Evolutionary conservation across 495 filamentous ascomycete genomes (phyloP).

Genomic region (Hypoxylon lienhwacheense): DNA sequence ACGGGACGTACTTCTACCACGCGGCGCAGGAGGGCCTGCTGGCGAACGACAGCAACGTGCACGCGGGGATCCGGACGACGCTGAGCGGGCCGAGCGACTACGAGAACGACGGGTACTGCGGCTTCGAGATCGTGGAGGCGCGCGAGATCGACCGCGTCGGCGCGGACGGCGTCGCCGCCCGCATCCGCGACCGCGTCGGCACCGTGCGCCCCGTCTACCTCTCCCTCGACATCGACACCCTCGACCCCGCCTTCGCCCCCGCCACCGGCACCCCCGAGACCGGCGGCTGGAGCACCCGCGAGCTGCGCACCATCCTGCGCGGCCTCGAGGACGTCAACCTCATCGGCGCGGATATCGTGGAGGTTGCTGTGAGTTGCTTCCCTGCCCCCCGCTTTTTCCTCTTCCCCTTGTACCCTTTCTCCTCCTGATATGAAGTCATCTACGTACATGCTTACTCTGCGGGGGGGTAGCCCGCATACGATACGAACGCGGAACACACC

Average conservation of each 20-base stretch:
- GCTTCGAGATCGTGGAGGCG: slow-evolving; percentile 69
- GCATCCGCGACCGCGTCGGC: slow-evolving; percentile 64
- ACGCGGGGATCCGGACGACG: slow-evolving; percentile 77
- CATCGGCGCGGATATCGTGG: slow-evolving; percentile 79
- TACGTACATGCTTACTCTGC: not conserved
- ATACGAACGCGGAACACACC: slow-evolving; percentile 83
- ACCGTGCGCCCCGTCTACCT: slow-evolving; percentile 69
- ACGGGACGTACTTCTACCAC: slow-evolving; percentile 86
- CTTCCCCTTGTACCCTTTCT: too few species aligned
- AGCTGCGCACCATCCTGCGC: slow-evolving; percentile 70
- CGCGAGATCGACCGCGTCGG: slow-evolving; percentile 73
- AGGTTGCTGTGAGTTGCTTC: slow-evolving; percentile 60
- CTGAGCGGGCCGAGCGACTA: slow-evolving; percentile 74
- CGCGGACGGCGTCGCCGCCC: slow-evolving; percentile 63
- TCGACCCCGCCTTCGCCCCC: slow-evolving; percentile 71
- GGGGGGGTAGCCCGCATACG: slow-evolving; percentile 76
- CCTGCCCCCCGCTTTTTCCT: too few species aligned
- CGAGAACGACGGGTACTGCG: slow-evolving; percentile 66
- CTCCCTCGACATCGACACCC: slow-evolving; percentile 75
- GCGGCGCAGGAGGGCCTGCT: slow-evolving; percentile 76
- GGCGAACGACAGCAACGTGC: slow-evolving; percentile 66
- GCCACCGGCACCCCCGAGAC: slow-evolving; percentile 77
- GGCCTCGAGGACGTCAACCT: slow-evolving; percentile 72
- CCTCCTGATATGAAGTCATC: not conserved
- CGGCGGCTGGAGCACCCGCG: slow-evolving; percentile 74